phyloP scores from a whole-genome alignment of 1,139 yeast genomes.

The Magnusiomyces magnusii region DNA sequence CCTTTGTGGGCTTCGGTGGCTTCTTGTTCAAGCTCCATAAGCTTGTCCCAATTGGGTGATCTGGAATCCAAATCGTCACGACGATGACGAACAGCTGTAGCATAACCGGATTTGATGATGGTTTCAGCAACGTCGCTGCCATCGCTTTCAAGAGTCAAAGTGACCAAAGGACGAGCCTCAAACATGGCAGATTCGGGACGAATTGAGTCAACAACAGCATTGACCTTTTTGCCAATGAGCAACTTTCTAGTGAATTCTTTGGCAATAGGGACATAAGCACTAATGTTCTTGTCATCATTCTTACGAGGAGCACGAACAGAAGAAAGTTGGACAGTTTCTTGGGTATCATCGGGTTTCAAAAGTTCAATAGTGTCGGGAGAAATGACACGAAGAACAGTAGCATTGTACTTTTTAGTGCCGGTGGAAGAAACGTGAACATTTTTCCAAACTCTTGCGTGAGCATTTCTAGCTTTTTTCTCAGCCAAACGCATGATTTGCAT shows the following conservation, averaged over 20 bases:
- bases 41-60: constrained; percentile 69
- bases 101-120: constrained; percentile 60
- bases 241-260: constrained; percentile 64
- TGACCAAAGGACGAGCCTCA: constrained; percentile 61
- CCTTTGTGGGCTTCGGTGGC: constrained; percentile 56
- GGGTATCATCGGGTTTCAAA: constrained; percentile 40
- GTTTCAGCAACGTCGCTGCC: constrained; percentile 51
- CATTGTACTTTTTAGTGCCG: constrained; percentile 44
- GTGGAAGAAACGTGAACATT: constrained; percentile 28
- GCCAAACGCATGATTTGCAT: constrained; percentile 59
- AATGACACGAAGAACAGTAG: constrained; percentile 50
- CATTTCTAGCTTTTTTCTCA: constrained; percentile 58
- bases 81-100: constrained; percentile 70
- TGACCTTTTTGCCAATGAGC: constrained; percentile 62
- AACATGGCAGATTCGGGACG: constrained; percentile 58
- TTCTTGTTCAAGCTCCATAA: constrained; percentile 60
- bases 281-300: constrained; percentile 45
- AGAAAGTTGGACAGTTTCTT: constrained; percentile 57
- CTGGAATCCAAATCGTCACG: constrained; percentile 56
- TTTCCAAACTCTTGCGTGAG: constrained; percentile 59
- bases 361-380: constrained; percentile 63
- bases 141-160: constrained; percentile 42
- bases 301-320: constrained; percentile 68
- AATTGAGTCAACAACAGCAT: constrained; percentile 53
- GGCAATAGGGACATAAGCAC: constrained; percentile 56